Base-by-base conservation (phyloP, 768 basidiomycete genomes). In the Pleurotus sapidus region DNA sequence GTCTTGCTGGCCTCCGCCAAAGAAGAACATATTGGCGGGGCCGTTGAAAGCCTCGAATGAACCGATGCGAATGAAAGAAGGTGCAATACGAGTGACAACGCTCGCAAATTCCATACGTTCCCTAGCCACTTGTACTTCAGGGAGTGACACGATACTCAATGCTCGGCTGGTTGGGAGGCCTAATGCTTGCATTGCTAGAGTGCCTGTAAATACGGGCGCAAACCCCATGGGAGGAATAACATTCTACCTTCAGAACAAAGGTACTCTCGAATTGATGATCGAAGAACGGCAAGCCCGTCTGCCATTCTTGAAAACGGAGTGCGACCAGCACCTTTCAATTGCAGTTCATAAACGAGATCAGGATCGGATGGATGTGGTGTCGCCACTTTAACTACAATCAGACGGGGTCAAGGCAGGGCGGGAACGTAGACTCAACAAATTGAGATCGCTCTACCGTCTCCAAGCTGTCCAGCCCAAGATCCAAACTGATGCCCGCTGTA, bases 401-500 rank as follows among this genome's bases (percentile, higher is more conserved):
- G 46, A 34, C n/a, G 38, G 12, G 51, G 20, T 9, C 42, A 43
- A 58, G 23, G 6, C 23, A 57, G 45, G n/a, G 12, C 46, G 15
- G 50, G 53, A 30, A 4, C 3, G 43, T 37, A 53, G 24, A 27
- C 69, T 70, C 59, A 57, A 80, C 80, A 72, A 50, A 99, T 83
- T 7, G 91, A 91, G n/a, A 93, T 91, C 1, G 97, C 96, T 15
- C 97, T 81, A 0, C 97, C 97, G 65, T 98, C 96, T 11, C 97
- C 97, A 3, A 99, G 79, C 67, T 98, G 97, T 23, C 95, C 94
- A 0, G 97, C 95, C 87, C 89, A 98, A 2, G 67, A 72, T 0
- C 93, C 93, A 64, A 94, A 95, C 63, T 94, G 92, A 66, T 93
- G 91, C 0, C 95, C 95, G 60, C 90, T 93, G 68, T 98, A 98